A percentile compares a stretch with the other conserved stretches of the same genome.
phyloP scores from a whole-genome alignment of 2,329 filamentous ascomycete species.

The Alternaria ventricosa region DNA sequence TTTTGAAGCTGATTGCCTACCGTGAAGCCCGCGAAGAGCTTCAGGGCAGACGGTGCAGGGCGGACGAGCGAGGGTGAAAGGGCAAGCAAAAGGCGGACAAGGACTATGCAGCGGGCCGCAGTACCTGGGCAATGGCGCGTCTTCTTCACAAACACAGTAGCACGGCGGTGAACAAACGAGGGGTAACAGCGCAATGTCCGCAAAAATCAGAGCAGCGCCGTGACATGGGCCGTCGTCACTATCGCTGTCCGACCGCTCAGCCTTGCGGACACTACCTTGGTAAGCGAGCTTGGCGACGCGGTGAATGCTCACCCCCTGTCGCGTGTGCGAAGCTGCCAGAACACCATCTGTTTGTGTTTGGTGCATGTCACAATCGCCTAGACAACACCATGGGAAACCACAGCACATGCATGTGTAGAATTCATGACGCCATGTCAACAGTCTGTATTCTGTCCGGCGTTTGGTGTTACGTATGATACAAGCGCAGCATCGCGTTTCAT shows the following conservation, averaged over 20 bases:
- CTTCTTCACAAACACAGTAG: conserved; percentile 7
- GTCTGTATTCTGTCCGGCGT: not conserved
- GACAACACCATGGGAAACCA: not conserved
- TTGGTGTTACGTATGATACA: not conserved
- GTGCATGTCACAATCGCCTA: not conserved
- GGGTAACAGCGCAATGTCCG: conserved; percentile 29
- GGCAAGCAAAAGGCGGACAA: conserved; percentile 1
- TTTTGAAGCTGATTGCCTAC: conserved; percentile 48
- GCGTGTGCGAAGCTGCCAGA: not conserved
- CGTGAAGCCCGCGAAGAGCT: conserved; percentile 48
- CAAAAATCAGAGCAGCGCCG: conserved; percentile 29
- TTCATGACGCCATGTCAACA: not conserved
- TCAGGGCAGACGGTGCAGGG: conserved; percentile 37
- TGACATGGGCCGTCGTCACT: conserved; percentile 28
- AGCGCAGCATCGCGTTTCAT: conserved; percentile 13
- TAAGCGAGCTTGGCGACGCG: conserved; percentile 26
- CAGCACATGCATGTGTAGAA: not conserved
- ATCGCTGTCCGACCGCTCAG: conserved; percentile 17
- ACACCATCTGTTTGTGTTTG: not conserved
- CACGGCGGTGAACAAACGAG: conserved; percentile 21
- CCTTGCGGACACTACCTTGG: conserved; percentile 19
- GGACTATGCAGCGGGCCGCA: conserved; percentile 16
- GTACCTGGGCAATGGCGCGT: conserved; percentile 6
- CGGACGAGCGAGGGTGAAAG: conserved; percentile 5
- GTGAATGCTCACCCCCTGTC: conserved; percentile 4